Conservation (phyloP, 1,284 basidiomycete species). For the Fomitopsis betulina region DNA sequence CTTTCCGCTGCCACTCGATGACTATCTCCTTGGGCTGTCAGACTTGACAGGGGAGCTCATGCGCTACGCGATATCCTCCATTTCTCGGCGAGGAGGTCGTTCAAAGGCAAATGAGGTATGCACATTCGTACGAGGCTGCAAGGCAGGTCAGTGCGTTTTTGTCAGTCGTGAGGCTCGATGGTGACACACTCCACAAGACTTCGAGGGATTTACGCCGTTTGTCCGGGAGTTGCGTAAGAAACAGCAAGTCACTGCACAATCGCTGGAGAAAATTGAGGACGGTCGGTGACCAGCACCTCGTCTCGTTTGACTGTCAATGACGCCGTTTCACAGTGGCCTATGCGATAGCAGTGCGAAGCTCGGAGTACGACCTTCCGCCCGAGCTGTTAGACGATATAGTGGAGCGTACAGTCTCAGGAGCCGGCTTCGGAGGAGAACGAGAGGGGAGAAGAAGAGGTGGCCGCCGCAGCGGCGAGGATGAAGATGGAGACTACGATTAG, state of each 20-base stretch:
- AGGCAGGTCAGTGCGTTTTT: slow-evolving; percentile 51
- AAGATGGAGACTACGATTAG: slow-evolving; percentile 4
- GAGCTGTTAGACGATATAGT: slow-evolving; percentile 68
- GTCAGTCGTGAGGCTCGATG: background rate
- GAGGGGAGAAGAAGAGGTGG: slow-evolving; percentile 9
- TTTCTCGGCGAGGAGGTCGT: slow-evolving; percentile 68
- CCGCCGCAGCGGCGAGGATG: slow-evolving; percentile 8
- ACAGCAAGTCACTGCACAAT: slow-evolving; percentile 80
- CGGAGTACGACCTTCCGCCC: slow-evolving; percentile 64
- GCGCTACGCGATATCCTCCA: slow-evolving; percentile 84
- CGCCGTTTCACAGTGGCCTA: slow-evolving; percentile 49
- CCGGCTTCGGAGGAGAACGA: slow-evolving; percentile 9
- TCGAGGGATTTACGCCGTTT: slow-evolving; percentile 70
- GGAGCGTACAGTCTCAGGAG: slow-evolving; percentile 35
- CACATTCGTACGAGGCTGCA: slow-evolving; percentile 76
- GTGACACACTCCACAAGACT: slow-evolving; percentile 42
- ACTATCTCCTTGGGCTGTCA: slow-evolving; percentile 90
- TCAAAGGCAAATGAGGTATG: slow-evolving; percentile 68
- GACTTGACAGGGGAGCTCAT: slow-evolving; percentile 98
- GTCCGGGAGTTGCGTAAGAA: slow-evolving; percentile 81
- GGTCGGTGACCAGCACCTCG: slow-evolving; percentile 43
- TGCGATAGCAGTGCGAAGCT: slow-evolving; percentile 62
- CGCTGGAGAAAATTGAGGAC: slow-evolving; percentile 91
- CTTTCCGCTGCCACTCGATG: slow-evolving; percentile 67
- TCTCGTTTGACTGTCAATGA: background rate